Conservation (phyloP, 352 stramenopile species). For the Phytophthora fragariaefolia region DNA sequence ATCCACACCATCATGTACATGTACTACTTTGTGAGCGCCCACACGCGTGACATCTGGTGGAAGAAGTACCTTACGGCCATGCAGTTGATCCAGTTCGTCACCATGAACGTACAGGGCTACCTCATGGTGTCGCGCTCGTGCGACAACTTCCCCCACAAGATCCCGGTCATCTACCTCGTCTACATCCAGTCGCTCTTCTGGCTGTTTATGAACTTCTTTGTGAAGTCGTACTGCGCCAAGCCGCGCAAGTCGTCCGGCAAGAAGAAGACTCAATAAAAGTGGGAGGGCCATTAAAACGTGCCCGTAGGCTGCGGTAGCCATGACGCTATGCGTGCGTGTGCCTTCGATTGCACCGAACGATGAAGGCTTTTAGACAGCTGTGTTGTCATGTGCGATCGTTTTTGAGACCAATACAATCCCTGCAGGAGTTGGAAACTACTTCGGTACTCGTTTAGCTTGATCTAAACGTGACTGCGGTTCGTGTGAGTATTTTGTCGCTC, state of each 20-base stretch:
- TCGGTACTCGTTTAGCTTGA: conserved; percentile 7
- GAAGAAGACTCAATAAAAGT: conserved; percentile 66
- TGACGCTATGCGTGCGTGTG: not conserved
- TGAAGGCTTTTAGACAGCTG: not conserved
- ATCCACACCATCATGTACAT: conserved; percentile 99
- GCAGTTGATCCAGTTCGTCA: conserved; percentile 96
- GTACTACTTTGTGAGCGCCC: conserved; percentile 98
- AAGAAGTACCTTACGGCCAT: conserved; percentile 96
- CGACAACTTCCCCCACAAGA: conserved; percentile 75
- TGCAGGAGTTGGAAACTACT: conserved; percentile 6
- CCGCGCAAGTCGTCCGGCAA: conserved; percentile 47
- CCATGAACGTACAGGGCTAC: conserved; percentile 83
- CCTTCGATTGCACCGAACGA: not conserved
- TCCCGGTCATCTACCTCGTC: conserved; percentile 92
- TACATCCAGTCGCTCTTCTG: conserved; percentile 90
- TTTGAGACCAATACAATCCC: conserved; percentile 35
- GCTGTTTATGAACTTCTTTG: conserved; percentile 98
- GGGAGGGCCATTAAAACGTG: conserved; percentile 4
- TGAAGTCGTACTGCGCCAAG: conserved; percentile 92
- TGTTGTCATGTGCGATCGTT: conserved; percentile 18
- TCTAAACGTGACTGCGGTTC: not conserved
- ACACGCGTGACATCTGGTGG: conserved; percentile 98
- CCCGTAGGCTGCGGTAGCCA: conserved; percentile 9
- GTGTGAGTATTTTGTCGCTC: too few species aligned
- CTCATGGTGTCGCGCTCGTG: conserved; percentile 89